Conservation (phyloP, 2,329 filamentous ascomycete species). For the Neonectria sp. region DNA sequence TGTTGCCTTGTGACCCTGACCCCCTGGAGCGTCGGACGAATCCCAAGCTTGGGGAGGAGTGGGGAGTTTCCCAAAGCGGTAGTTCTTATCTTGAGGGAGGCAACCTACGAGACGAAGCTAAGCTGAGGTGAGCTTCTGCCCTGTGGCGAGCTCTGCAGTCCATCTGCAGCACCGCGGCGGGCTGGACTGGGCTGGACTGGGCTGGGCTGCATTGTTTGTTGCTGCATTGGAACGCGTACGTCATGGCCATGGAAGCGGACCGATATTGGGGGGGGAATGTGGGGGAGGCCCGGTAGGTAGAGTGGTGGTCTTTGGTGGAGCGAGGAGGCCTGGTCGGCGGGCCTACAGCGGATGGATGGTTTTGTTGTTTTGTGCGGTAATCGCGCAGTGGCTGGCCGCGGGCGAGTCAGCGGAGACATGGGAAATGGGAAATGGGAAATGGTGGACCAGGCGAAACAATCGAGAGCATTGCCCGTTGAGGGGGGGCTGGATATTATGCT, state of each 20-base stretch:
- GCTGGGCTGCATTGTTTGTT: not conserved
- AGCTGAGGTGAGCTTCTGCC: not conserved
- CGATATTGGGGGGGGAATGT: not conserved
- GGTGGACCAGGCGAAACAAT: not conserved
- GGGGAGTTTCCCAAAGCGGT: slow-evolving; percentile 22
- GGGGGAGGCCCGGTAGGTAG: not conserved
- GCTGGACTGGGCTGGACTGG: not conserved
- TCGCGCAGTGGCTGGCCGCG: not conserved
- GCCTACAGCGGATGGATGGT: not conserved
- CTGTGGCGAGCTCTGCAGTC: not conserved
- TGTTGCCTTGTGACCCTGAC: slow-evolving; percentile 9
- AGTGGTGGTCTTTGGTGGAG: not conserved
- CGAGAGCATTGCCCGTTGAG: not conserved
- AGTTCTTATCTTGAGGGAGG: slow-evolving; percentile 26
- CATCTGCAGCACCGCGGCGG: too few relatives aligned
- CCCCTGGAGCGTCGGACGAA: slow-evolving; percentile 15
- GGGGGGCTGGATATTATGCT: not conserved
- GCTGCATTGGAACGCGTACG: not conserved
- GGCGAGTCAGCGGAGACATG: slow-evolving; percentile 4
- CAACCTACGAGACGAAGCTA: not conserved
- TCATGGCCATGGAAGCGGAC: slow-evolving; percentile 1
- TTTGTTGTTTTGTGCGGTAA: slow-evolving; percentile 1
- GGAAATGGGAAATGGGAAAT: not conserved
- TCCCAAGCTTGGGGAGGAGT: slow-evolving; percentile 16
- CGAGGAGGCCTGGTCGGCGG: not conserved